phyloP scores from a whole-genome alignment of 2,329 filamentous ascomycete species.

The Cordyceps militaris region DNA sequence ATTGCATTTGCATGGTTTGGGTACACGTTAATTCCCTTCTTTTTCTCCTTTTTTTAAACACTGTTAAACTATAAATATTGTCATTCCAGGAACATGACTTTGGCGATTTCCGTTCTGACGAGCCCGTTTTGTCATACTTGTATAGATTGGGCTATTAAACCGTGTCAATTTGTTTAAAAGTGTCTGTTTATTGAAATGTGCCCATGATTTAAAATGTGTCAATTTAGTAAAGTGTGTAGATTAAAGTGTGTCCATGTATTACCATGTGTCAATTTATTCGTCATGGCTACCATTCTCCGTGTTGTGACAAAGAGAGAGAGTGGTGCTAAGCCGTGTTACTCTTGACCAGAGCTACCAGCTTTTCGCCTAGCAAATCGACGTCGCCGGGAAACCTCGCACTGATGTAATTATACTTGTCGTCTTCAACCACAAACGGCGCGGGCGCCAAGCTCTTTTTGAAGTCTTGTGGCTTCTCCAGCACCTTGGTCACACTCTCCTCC shows the following conservation, averaged over 20 bases:
- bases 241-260: too few relatives aligned
- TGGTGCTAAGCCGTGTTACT: slow-evolving; percentile 17
- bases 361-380: slow-evolving; percentile 34
- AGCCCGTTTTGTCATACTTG: background rate
- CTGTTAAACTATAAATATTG: background rate
- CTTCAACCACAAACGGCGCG: slow-evolving; percentile 42
- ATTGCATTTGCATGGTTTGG: slow-evolving; percentile 6
- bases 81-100: background rate
- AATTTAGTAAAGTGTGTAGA: too few relatives aligned
- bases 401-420: slow-evolving; percentile 42
- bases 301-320: too few relatives aligned
- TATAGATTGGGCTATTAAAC: slow-evolving; percentile 7
- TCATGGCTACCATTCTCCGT: too few relatives aligned
- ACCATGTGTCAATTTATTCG: too few relatives aligned
- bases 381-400: slow-evolving; percentile 37
- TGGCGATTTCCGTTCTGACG: background rate
- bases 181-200: too few relatives aligned
- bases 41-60: slow-evolving; percentile 8
- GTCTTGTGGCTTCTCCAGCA: slow-evolving; percentile 34
- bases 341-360: slow-evolving; percentile 34
- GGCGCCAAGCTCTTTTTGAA: slow-evolving; percentile 37
- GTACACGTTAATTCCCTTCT: slow-evolving; percentile 13
- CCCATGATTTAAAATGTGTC: too few relatives aligned
- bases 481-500: slow-evolving; percentile 37
- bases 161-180: background rate